These are phyloP conservation scores for Acanthochlamys bracteata DNA, from an alignment of 106 monocot species.

Conservation along the genomic window DNA sequence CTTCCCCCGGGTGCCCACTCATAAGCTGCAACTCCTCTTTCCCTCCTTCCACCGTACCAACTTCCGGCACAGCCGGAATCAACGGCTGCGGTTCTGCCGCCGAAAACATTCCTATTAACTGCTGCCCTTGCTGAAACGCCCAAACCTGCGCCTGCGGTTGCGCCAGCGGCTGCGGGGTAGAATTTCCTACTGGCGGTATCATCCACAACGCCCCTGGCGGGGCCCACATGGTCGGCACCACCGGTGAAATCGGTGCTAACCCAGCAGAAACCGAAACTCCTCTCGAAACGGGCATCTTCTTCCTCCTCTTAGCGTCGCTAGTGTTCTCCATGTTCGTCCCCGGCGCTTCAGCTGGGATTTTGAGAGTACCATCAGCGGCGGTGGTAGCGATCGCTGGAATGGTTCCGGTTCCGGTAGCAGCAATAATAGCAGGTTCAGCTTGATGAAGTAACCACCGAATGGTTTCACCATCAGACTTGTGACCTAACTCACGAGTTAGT, in stretches of 20 bases:
- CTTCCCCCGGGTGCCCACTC: not conserved
- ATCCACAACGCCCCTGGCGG: constrained; percentile 19
- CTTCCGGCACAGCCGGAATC: not conserved
- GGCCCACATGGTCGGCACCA: constrained; percentile 26
- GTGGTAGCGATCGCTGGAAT: constrained; percentile 37
- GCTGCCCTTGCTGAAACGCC: constrained; percentile 17
- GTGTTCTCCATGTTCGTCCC: constrained; percentile 1
- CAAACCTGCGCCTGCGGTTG: constrained; percentile 19
- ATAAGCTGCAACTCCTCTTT: not conserved
- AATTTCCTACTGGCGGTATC: constrained; percentile 13
- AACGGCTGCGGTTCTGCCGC: not conserved
- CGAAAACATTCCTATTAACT: not conserved
- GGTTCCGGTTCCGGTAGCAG: constrained; percentile 48
- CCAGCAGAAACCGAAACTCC: constrained; percentile 18
- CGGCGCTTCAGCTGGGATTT: constrained; percentile 23
- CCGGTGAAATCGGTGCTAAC: constrained; percentile 16
- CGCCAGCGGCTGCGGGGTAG: constrained; percentile 1
- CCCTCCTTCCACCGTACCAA: not conserved
- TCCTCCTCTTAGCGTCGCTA: constrained; percentile 9
- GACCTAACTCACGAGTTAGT: constrained; percentile 44
- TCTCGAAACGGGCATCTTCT: constrained; percentile 13
- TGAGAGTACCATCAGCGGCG: constrained; percentile 26
- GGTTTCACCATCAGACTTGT: constrained; percentile 50
- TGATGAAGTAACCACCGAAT: constrained; percentile 45
- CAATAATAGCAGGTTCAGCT: constrained; percentile 43